These are phyloP conservation scores for Polychytrium aggregatum DNA, from an alignment of 192 early-diverging fungal species.

Conservation along the genomic window DNA sequence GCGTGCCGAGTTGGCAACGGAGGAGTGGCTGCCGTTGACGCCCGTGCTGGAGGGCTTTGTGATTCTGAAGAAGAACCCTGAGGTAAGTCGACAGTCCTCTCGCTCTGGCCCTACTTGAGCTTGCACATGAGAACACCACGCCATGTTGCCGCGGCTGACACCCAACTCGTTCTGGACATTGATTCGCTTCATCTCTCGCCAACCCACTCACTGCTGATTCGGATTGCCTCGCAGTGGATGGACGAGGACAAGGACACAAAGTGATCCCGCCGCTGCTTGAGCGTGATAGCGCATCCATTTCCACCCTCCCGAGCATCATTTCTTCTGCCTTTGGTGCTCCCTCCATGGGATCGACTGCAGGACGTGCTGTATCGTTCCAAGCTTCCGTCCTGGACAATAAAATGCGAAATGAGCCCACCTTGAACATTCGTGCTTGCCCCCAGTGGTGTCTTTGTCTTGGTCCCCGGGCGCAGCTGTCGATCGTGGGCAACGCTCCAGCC, in stretches of 20 bases:
- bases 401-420: too few species aligned
- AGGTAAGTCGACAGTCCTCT: constrained; percentile 6
- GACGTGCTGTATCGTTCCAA: too few species aligned
- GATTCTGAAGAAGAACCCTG: constrained; percentile 80
- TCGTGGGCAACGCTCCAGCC: too few species aligned
- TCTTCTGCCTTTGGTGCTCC: too few species aligned
- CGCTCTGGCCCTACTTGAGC: neutral
- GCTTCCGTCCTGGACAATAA: too few species aligned
- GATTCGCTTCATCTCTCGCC: neutral
- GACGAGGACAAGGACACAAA: neutral
- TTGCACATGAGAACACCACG: neutral
- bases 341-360: too few species aligned
- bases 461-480: too few species aligned
- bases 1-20: constrained; percentile 94
- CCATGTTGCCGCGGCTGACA: neutral
- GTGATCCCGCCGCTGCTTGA: too few species aligned
- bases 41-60: constrained; percentile 93
- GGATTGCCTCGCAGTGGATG: neutral
- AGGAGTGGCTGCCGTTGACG: constrained; percentile 83
- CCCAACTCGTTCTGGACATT: neutral
- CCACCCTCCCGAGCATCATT: too few species aligned
- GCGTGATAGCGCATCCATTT: too few species aligned
- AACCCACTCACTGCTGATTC: neutral
- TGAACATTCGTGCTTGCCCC: too few species aligned
- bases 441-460: too few species aligned